Conservation (phyloP, 2,329 filamentous ascomycete genomes). For the Aspergillus sp. region DNA sequence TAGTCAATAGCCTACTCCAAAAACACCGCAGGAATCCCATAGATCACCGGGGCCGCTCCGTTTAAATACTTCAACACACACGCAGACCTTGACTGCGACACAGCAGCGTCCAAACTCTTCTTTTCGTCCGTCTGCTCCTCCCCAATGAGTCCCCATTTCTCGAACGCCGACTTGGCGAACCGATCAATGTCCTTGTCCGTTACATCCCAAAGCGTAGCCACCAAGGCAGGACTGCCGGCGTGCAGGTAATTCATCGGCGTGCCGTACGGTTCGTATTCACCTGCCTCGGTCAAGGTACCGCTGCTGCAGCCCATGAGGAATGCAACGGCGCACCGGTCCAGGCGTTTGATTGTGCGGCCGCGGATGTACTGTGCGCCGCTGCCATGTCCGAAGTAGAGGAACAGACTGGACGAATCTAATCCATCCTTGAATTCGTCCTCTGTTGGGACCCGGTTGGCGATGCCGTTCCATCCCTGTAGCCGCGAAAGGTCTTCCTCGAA, state of each 20-base stretch:
- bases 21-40: conserved; percentile 84
- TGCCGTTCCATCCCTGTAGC: conserved; percentile 61
- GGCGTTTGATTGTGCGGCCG: conserved; percentile 73
- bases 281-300: conserved; percentile 73
- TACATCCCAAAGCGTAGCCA: conserved; percentile 96
- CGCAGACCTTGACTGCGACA: conserved; percentile 70
- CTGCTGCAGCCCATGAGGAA: conserved; percentile 95
- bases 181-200: conserved; percentile 97
- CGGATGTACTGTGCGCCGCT: conserved; percentile 93
- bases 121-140: conserved; percentile 25
- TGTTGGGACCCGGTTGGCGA: conserved; percentile 67
- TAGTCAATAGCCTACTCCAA: conserved; percentile 43
- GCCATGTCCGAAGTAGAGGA: conserved; percentile 96
- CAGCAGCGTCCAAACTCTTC: conserved; percentile 73
- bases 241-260: conserved; percentile 90
- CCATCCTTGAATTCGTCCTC: conserved; percentile 74
- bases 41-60: conserved; percentile 88
- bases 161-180: conserved; percentile 75
- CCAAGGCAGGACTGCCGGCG: conserved; percentile 79
- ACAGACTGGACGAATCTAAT: conserved; percentile 65
- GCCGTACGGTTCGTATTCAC: conserved; percentile 87
- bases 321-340: conserved; percentile 75
- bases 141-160: conserved; percentile 78
- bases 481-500: conserved; percentile 67
- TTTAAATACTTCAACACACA: conserved; percentile 91